phyloP scores from a whole-genome alignment of 805 yeast species.

The Nakazawaea holstii region DNA sequence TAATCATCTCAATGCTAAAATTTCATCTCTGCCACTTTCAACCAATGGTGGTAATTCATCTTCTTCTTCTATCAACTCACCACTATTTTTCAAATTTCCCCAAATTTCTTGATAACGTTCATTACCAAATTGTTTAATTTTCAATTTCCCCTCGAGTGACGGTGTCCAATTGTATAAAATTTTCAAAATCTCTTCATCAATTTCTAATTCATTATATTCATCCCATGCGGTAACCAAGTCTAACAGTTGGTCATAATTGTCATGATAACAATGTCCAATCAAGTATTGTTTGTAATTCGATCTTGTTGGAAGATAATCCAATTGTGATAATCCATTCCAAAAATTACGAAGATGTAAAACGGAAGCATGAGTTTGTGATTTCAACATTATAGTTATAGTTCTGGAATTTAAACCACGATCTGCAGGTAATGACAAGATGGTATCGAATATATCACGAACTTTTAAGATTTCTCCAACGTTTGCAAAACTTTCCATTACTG shows the following conservation, averaged over 20 bases:
- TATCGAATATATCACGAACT: constrained; percentile 55
- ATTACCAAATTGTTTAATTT: constrained; percentile 34
- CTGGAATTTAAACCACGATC: constrained; percentile 53
- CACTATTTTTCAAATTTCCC: constrained; percentile 26
- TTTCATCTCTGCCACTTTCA: constrained; percentile 11
- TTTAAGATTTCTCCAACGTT: constrained; percentile 49
- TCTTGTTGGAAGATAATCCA: constrained; percentile 44
- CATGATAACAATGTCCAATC: constrained; percentile 67
- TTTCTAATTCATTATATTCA: constrained; percentile 37
- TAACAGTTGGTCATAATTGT: constrained; percentile 51
- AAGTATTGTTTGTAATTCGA: constrained; percentile 54
- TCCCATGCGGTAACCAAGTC: constrained; percentile 40
- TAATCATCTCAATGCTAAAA: not conserved
- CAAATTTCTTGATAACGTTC: constrained; percentile 29
- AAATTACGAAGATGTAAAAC: constrained; percentile 52
- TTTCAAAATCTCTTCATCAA: constrained; percentile 39
- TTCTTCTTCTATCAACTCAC: constrained; percentile 23
- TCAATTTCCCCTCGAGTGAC: constrained; percentile 27
- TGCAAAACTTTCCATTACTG: constrained; percentile 60
- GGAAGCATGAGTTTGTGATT: constrained; percentile 48
- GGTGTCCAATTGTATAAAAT: constrained; percentile 44
- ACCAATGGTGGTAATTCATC: constrained; percentile 26
- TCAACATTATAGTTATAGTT: constrained; percentile 62
- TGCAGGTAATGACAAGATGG: constrained; percentile 49
- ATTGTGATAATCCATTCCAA: constrained; percentile 52